Base-by-base conservation (phyloP, 2,329 filamentous ascomycete genomes). In the Tothia fuscella region DNA sequence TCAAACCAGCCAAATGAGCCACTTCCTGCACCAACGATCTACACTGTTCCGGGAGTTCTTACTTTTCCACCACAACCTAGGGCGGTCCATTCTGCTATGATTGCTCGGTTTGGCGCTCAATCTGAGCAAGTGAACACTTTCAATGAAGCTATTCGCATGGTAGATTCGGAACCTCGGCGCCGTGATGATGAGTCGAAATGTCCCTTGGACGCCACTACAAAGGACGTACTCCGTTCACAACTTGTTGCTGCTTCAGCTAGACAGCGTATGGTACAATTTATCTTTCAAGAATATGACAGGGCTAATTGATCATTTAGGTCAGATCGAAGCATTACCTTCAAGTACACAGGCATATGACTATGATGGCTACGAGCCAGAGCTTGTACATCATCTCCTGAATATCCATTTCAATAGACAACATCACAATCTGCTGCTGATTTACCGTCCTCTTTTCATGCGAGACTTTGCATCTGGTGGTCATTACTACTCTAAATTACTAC, bases 401-500 rank as follows among this genome's bases (percentile, higher is more conserved):
- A 30, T 48, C 28, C 44, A 48, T 43, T 71, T 66, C 65, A 70
- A 66, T 47, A 62, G 68, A 1, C 67, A 71, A 42, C 67, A 70
- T 45, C 60, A 67, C 39, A 59, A 64, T 10, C 57, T 59, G 41
- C 46, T 65, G 2, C 53, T 72, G 32, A 65, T 63, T 0, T 72
- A 73, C 47, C 63, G 70, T 0, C 64, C 70, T 0, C 62, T 60
- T 0, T 69, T 48, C 36, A 48, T 48, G 46, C 25, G 46, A 30
- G 46, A 48, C 22, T 30, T 73, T 67, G 68, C 67, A 36, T 62
- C 62, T 26, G 54, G 60, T 6, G 72, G 72, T 0, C 67, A 65
- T 0, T 72, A 73, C 50, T 76, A 70, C 46, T 73, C 71, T 0
- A 65, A 71, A 29, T 56, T 70, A 2, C 56, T 75, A 2, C 58